A percentile compares a stretch with the other conserved stretches of the same genome.
These are phyloP conservation scores for Globisporangium lucens DNA, from an alignment of 352 stramenopile species.

Conservation along the genomic window DNA sequence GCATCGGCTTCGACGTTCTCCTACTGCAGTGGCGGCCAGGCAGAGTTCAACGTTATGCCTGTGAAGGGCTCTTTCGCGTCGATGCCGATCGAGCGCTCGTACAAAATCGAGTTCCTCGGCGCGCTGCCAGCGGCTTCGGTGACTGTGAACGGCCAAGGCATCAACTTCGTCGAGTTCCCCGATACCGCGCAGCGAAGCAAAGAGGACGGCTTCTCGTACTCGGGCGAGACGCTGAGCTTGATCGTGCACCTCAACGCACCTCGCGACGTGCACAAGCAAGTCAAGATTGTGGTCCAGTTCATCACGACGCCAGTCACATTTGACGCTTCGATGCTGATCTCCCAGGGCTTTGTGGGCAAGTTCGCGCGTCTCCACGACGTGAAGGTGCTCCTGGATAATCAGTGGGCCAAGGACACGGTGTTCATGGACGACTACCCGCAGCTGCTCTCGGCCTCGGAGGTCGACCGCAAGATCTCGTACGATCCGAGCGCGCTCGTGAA, in stretches of 20 bases:
- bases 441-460: constrained; percentile 22
- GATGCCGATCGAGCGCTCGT: constrained; percentile 15
- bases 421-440: constrained; percentile 28
- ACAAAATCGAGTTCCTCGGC: constrained; percentile 25
- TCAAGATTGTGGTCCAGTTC: constrained; percentile 17
- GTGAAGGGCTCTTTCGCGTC: constrained; percentile 21
- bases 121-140: constrained; percentile 18
- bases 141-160: constrained; percentile 19
- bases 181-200: neutral
- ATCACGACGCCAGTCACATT: constrained; percentile 11
- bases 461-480: constrained; percentile 23
- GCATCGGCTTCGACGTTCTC: neutral
- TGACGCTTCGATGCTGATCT: constrained; percentile 11
- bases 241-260: constrained; percentile 17
- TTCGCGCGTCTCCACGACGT: constrained; percentile 27
- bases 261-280: neutral
- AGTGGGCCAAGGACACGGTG: constrained; percentile 26
- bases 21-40: constrained; percentile 14
- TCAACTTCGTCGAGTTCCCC: constrained; percentile 15
- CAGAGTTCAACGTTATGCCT: constrained; percentile 20
- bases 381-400: constrained; percentile 30
- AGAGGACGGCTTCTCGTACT: constrained; percentile 22
- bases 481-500: constrained; percentile 16
- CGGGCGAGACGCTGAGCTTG: constrained; percentile 23
- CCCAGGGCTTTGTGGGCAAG: constrained; percentile 21